These are phyloP conservation scores for Lojkania enalia DNA, from an alignment of 2,329 filamentous ascomycete species.

Conservation along the genomic window DNA sequence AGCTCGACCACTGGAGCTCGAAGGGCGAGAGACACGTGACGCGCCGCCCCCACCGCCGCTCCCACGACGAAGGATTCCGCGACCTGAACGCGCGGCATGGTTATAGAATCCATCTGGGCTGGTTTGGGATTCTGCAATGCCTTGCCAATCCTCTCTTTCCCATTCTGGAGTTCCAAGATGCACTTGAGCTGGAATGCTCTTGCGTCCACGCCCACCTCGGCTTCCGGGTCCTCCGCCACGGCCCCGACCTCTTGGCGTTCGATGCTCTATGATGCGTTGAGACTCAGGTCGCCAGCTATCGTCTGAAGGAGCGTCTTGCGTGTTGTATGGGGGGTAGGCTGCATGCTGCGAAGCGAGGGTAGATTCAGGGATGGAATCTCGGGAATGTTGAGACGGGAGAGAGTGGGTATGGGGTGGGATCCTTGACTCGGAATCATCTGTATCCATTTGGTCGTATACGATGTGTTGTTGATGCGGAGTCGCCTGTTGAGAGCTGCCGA, in stretches of 20 bases:
- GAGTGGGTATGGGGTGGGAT: slow-evolving; percentile 14
- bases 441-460: slow-evolving; percentile 26
- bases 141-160: slow-evolving; percentile 45
- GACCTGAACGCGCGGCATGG: slow-evolving; percentile 25
- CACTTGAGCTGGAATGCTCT: slow-evolving; percentile 38
- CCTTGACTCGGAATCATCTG: slow-evolving; percentile 22
- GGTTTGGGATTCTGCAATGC: slow-evolving; percentile 36
- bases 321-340: slow-evolving; percentile 30
- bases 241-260: slow-evolving; percentile 41
- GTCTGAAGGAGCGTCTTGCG: slow-evolving; percentile 33
- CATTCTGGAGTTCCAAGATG: slow-evolving; percentile 46
- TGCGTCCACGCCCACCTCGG: slow-evolving; percentile 44
- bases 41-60: slow-evolving; percentile 34
- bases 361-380: slow-evolving; percentile 30
- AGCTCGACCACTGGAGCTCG: slow-evolving; percentile 29
- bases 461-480: slow-evolving; percentile 12
- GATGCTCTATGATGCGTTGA: slow-evolving; percentile 33
- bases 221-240: slow-evolving; percentile 46
- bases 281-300: slow-evolving; percentile 39
- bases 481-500: slow-evolving; percentile 21
- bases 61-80: slow-evolving; percentile 39
- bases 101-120: slow-evolving; percentile 45
- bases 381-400: slow-evolving; percentile 33
- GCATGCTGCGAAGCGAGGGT: slow-evolving; percentile 28
- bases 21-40: slow-evolving; percentile 26